Conservation (phyloP, 192 early-diverging fungal species). For the Linnemannia hyalina region DNA sequence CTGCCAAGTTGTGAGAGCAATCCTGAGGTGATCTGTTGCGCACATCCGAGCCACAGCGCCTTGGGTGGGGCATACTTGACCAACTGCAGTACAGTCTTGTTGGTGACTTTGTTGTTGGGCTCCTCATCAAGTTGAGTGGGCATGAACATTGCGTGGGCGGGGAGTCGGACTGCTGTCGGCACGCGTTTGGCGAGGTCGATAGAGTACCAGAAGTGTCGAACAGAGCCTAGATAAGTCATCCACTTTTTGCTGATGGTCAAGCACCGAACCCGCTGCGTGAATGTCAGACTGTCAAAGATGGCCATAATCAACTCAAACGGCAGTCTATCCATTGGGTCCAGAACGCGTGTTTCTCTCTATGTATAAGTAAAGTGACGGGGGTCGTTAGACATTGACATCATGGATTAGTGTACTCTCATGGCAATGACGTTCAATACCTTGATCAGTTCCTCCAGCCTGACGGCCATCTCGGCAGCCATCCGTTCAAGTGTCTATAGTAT, state of each 20-base stretch:
- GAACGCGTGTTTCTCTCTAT: conserved; percentile 28
- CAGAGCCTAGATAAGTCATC: conserved; percentile 29
- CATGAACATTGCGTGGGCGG: conserved; percentile 13
- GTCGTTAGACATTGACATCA: neutral
- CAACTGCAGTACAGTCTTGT: conserved; percentile 32
- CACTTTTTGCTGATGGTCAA: conserved; percentile 45
- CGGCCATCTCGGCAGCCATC: conserved; percentile 25
- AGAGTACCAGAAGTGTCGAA: conserved; percentile 36
- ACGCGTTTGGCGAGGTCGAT: conserved; percentile 28
- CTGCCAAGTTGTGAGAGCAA: conserved; percentile 25
- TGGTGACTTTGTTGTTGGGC: conserved; percentile 40
- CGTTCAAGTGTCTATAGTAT: conserved; percentile 25
- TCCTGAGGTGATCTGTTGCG: conserved; percentile 15
- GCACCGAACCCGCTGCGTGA: conserved; percentile 36
- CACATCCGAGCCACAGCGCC: conserved; percentile 28
- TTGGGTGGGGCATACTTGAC: conserved; percentile 33
- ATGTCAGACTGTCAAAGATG: conserved; percentile 30
- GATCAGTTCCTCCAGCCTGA: conserved; percentile 18
- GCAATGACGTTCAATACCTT: conserved; percentile 17
- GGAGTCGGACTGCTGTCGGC: neutral
- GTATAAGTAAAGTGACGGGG: neutral
- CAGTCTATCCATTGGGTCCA: conserved; percentile 47
- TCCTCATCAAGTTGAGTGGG: conserved; percentile 19
- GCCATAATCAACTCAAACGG: conserved; percentile 38
- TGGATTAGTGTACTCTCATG: neutral